Conservation (phyloP, 441 rosid species). For the Lepidium campestre region DNA sequence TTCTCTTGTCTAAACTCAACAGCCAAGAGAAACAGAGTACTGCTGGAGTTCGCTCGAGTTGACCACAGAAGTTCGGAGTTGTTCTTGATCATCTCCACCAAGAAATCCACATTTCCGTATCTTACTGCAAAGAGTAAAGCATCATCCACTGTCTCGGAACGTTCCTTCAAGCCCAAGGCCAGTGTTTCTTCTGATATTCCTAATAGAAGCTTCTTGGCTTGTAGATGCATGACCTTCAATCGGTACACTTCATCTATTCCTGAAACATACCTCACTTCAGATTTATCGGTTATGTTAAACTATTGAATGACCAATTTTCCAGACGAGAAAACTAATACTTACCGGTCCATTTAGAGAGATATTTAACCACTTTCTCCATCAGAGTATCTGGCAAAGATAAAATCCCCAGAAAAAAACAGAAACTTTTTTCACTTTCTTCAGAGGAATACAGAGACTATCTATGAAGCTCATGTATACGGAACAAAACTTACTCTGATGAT, state of each 20-base stretch:
- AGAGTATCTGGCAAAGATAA: slow-evolving; percentile 3
- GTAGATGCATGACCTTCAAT: slow-evolving; percentile 27
- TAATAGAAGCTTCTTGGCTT: slow-evolving; percentile 24
- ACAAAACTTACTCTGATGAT: slow-evolving; percentile 17
- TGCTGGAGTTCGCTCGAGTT: slow-evolving; percentile 23
- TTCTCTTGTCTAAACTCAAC: slow-evolving; percentile 33
- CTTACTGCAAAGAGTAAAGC: slow-evolving; percentile 31
- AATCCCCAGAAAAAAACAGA: not conserved
- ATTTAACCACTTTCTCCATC: slow-evolving; percentile 8
- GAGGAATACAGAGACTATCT: not conserved
- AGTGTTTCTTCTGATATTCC: slow-evolving; percentile 30
- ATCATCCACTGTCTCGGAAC: slow-evolving; percentile 31
- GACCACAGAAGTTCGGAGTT: slow-evolving; percentile 33
- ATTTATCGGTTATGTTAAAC: not conserved
- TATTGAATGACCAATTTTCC: not conserved
- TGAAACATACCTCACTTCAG: slow-evolving; percentile 1
- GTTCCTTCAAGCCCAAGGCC: slow-evolving; percentile 22
- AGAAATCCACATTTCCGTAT: slow-evolving; percentile 29
- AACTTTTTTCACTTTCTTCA: not conserved
- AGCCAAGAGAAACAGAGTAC: slow-evolving; percentile 32
- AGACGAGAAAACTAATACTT: not conserved
- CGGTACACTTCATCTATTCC: slow-evolving; percentile 25
- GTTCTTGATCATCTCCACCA: slow-evolving; percentile 27
- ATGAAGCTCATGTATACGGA: not conserved
- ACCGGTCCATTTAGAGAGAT: slow-evolving; percentile 24